phyloP scores from a whole-genome alignment of 2,329 filamentous ascomycete genomes.

The Aspergillus fijiensis region DNA sequence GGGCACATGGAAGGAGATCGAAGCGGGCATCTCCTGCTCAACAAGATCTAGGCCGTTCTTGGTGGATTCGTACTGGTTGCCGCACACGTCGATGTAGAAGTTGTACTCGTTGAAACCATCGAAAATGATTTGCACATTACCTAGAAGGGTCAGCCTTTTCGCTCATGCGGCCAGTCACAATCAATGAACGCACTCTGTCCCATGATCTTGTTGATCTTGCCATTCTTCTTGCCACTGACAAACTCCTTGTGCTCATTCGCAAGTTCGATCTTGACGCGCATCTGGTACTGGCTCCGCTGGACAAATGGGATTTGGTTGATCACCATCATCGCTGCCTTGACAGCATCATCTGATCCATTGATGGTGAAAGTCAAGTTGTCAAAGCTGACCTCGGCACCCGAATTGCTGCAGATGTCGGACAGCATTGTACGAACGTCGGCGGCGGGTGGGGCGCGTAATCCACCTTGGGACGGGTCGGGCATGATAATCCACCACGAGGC shows the following conservation, averaged over 20 bases:
- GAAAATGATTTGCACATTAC: slow-evolving; percentile 97
- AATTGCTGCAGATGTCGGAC: slow-evolving; percentile 93
- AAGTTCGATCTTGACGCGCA: slow-evolving; percentile 96
- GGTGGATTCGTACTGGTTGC: slow-evolving; percentile 86
- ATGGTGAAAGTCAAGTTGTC: slow-evolving; percentile 93
- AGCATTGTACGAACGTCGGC: slow-evolving; percentile 85
- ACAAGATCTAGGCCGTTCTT: slow-evolving; percentile 90
- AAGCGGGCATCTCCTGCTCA: slow-evolving; percentile 98
- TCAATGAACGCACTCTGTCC: slow-evolving; percentile 71
- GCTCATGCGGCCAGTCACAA: slow-evolving; percentile 18
- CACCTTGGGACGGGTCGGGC: slow-evolving; percentile 62
- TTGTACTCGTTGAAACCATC: slow-evolving; percentile 99
- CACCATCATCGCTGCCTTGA: slow-evolving; percentile 91
- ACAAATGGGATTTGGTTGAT: slow-evolving; percentile 91
- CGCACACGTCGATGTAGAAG: slow-evolving; percentile 98
- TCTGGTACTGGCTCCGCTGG: slow-evolving; percentile 82
- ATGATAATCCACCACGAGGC: slow-evolving; percentile 93
- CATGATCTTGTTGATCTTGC: slow-evolving; percentile 99
- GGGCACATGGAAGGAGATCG: slow-evolving; percentile 97
- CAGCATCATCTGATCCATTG: slow-evolving; percentile 92
- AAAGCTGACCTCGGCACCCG: slow-evolving; percentile 89
- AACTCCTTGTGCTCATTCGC: slow-evolving; percentile 99
- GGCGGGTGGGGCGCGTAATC: slow-evolving; percentile 59
- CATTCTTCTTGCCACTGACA: slow-evolving; percentile 98
- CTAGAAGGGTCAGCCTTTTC: slow-evolving; percentile 37